phyloP scores from a whole-genome alignment of 2,329 filamentous ascomycete genomes.

The Setomelanomma holmii region DNA sequence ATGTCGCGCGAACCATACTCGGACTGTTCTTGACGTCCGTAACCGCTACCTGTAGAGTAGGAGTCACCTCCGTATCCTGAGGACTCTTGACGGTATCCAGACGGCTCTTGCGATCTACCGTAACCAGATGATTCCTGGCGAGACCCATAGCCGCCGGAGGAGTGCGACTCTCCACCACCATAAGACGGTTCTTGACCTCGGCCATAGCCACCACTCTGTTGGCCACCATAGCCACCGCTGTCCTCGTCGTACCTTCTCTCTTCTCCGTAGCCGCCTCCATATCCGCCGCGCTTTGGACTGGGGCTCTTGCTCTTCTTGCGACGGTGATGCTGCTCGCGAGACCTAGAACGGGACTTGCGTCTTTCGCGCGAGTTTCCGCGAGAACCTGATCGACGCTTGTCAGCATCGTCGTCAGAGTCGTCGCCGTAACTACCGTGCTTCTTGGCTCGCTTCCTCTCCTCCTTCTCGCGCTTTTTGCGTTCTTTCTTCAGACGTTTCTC shows the following conservation, averaged over 20 bases:
- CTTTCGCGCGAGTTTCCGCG: constrained; percentile 7
- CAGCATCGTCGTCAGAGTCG: constrained; percentile 25
- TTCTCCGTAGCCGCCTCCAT: constrained; percentile 27
- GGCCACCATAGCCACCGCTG: constrained; percentile 16
- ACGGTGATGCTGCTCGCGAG: constrained; percentile 22
- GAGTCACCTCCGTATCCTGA: neutral
- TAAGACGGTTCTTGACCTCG: constrained; percentile 12
- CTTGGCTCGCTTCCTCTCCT: constrained; percentile 27
- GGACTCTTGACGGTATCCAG: constrained; percentile 15
- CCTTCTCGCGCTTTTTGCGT: constrained; percentile 29
- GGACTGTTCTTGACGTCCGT: constrained; percentile 16
- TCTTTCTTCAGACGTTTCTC: constrained; percentile 28
- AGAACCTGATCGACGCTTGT: constrained; percentile 30
- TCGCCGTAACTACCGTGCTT: constrained; percentile 18
- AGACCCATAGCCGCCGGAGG: constrained; percentile 11
- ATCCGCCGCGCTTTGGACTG: constrained; percentile 28
- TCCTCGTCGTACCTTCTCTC: constrained; percentile 32
- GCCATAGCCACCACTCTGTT: too few relatives aligned
- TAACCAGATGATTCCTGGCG: constrained; percentile 13
- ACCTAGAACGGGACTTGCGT: constrained; percentile 16
- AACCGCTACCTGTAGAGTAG: neutral
- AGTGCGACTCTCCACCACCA: constrained; percentile 5
- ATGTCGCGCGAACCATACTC: constrained; percentile 21
- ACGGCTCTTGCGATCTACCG: constrained; percentile 12
- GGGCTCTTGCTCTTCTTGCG: constrained; percentile 22